A percentile compares a stretch with the other conserved stretches of the same genome.
Conservation (phyloP, 108 stramenopile genomes). For the Skeletonema grethae region DNA sequence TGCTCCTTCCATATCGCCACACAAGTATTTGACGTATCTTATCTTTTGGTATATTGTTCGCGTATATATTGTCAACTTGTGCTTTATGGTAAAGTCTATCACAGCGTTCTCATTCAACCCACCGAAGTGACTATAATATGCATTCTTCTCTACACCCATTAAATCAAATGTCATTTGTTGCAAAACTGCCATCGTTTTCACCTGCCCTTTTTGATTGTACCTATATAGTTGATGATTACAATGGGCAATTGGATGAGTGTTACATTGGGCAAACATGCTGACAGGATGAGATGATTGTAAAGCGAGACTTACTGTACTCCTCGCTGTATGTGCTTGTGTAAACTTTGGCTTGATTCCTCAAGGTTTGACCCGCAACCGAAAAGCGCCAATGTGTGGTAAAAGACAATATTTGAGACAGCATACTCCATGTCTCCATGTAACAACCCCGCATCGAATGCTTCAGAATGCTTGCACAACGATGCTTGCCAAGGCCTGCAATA, state of each 20-base stretch:
- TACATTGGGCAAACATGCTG: not conserved
- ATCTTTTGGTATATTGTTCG: not conserved
- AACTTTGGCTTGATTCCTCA: not conserved
- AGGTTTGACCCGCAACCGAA: slow-evolving; percentile 35
- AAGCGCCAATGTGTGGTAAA: slow-evolving; percentile 15
- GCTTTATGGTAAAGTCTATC: not conserved
- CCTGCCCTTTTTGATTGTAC: not conserved
- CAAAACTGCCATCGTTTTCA: not conserved
- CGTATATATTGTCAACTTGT: not conserved
- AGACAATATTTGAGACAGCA: slow-evolving; percentile 15
- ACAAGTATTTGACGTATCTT: slow-evolving; percentile 4
- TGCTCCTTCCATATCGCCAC: not conserved
- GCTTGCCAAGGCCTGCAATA: slow-evolving; percentile 17
- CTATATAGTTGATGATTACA: not conserved
- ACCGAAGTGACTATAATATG: not conserved
- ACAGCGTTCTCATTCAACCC: not conserved
- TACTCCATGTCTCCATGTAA: slow-evolving; percentile 31
- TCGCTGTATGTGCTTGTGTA: not conserved
- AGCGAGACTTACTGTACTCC: not conserved
- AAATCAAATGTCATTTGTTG: slow-evolving; percentile 1
- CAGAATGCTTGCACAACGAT: slow-evolving; percentile 26
- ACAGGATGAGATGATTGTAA: not conserved
- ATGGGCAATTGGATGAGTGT: not conserved
- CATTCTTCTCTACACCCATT: not conserved
- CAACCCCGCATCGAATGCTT: slow-evolving; percentile 22